A percentile compares a stretch with the other conserved stretches of the same genome.
Conservation (phyloP, 148 eudicot genomes). For the Linanthus parryae region DNA sequence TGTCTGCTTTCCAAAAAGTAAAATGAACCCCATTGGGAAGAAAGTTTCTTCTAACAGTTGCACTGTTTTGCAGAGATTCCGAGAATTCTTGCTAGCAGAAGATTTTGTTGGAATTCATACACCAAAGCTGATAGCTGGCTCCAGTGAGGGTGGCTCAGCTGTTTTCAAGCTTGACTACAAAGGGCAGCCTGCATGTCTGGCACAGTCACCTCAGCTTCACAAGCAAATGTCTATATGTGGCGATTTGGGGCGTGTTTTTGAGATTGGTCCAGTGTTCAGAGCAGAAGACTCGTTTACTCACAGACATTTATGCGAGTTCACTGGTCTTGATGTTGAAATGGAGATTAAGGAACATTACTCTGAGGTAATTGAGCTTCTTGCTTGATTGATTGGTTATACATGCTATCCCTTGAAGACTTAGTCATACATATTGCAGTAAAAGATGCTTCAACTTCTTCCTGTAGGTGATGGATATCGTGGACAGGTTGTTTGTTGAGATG, state of each 20-base stretch:
- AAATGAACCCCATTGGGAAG: no score
- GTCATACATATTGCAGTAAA: not conserved
- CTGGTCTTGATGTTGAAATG: constrained; percentile 97
- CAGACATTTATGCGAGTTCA: constrained; percentile 90
- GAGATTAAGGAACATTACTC: constrained; percentile 87
- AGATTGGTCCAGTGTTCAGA: constrained; percentile 89
- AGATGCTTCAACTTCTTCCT: constrained; percentile 7
- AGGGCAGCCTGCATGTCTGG: constrained; percentile 90
- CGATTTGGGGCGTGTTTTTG: constrained; percentile 84
- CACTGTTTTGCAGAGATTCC: constrained; percentile 48
- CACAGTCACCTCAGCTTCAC: constrained; percentile 98
- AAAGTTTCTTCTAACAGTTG: no score
- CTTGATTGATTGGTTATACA: no score
- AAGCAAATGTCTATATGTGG: constrained; percentile 93
- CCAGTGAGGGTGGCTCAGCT: constrained; percentile 98
- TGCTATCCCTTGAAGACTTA: no score
- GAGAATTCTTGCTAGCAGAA: constrained; percentile 46
- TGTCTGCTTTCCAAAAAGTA: no score
- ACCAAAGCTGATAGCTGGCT: constrained; percentile 86
- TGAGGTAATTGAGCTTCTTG: no score
- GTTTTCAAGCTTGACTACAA: constrained; percentile 84
- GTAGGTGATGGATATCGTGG: constrained; percentile 96
- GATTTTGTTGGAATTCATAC: constrained; percentile 75
- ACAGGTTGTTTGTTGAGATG: constrained; percentile 62
- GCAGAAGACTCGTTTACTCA: constrained; percentile 93